Evolutionary conservation across 306 rosid species (phyloP).

Genomic region (Casuarina cunninghamiana): DNA sequence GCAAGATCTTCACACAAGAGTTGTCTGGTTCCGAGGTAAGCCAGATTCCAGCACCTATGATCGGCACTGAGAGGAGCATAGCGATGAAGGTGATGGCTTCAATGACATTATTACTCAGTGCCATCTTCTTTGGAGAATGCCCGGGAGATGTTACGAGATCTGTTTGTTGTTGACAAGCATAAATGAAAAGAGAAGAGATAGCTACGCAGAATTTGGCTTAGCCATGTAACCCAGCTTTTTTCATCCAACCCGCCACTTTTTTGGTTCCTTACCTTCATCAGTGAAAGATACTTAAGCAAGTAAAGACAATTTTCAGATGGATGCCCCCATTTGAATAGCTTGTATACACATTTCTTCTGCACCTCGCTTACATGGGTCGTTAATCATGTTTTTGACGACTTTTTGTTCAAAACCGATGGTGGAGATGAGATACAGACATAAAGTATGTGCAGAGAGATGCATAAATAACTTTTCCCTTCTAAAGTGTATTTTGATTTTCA

Average conservation of each 20-base stretch:
- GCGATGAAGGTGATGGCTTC: constrained; percentile 78
- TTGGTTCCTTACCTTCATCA: constrained; percentile 44
- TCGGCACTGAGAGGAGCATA: constrained; percentile 73
- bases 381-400: too few species aligned
- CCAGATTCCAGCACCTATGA: constrained; percentile 93
- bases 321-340: too few species aligned
- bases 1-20: constrained; percentile 68
- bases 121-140: constrained; percentile 40
- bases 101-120: constrained; percentile 70
- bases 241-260: constrained; percentile 28
- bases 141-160: constrained; percentile 10
- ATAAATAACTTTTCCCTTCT: too few species aligned
- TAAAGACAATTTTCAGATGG: background rate
- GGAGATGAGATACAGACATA: too few species aligned
- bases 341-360: too few species aligned
- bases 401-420: too few species aligned
- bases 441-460: too few species aligned
- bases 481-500: too few species aligned
- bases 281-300: constrained; percentile 32
- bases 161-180: background rate
- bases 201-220: constrained; percentile 5
- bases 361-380: too few species aligned
- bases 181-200: constrained; percentile 9
- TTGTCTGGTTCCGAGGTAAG: constrained; percentile 65
- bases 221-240: background rate